Evolutionary conservation across 2,329 filamentous ascomycete genomes (phyloP).

Genomic region (Botrytis porri): DNA sequence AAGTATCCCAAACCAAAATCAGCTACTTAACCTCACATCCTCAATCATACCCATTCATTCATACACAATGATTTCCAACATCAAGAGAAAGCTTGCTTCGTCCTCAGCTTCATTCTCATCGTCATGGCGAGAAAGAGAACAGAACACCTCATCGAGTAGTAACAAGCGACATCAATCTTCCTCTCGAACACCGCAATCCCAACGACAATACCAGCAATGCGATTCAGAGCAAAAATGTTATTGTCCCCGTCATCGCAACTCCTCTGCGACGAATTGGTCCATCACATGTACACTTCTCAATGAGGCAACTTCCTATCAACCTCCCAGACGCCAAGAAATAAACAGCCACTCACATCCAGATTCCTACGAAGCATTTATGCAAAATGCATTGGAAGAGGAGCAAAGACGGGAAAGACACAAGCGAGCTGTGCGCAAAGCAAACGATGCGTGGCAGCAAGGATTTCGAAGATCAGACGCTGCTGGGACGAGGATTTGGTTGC

Average conservation of each 20-base stretch:
- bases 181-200: not conserved
- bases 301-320: not conserved
- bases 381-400: not conserved
- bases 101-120: not conserved
- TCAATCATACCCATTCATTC: not conserved
- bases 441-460: constrained; percentile 11
- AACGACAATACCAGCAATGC: not conserved
- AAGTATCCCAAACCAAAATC: not conserved
- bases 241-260: not conserved
- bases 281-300: not conserved
- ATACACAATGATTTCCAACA: constrained; percentile 11
- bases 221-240: not conserved
- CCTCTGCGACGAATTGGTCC: constrained; percentile 1
- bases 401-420: constrained; percentile 1
- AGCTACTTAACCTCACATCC: not conserved
- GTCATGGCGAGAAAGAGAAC: not conserved
- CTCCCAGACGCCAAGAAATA: not conserved
- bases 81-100: not conserved
- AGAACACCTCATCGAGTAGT: not conserved
- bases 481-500: constrained; percentile 13
- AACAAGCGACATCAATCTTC: not conserved
- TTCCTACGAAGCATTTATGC: constrained; percentile 18
- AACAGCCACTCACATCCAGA: not conserved
- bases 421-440: constrained; percentile 1
- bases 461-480: not conserved